phyloP scores from a whole-genome alignment of 2,329 filamentous ascomycete genomes.

The Exophiala oligosperma region DNA sequence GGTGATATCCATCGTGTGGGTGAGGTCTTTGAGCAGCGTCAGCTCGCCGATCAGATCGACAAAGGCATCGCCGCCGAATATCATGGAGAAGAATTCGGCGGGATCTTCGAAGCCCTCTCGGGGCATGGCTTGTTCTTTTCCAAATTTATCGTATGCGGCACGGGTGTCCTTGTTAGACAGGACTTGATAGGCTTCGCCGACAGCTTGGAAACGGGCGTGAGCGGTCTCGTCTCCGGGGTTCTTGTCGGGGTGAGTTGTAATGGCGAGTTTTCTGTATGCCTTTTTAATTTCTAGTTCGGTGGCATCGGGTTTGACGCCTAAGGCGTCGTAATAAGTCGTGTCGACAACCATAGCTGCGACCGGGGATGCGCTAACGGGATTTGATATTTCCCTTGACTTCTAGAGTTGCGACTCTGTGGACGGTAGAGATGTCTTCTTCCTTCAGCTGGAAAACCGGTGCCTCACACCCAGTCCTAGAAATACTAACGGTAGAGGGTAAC shows the following conservation, averaged over 20 bases:
- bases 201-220: slow-evolving; percentile 88
- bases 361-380: no score
- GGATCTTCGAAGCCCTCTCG: slow-evolving; percentile 93
- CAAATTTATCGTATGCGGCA: slow-evolving; percentile 92
- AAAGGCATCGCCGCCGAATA: slow-evolving; percentile 96
- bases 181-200: slow-evolving; percentile 72
- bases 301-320: slow-evolving; percentile 81
- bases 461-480: no score
- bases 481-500: no score
- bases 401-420: no score
- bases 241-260: slow-evolving; percentile 72
- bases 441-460: no score
- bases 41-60: slow-evolving; percentile 97
- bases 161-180: slow-evolving; percentile 84
- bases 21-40: slow-evolving; percentile 96
- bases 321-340: slow-evolving; percentile 82
- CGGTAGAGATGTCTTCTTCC: no score
- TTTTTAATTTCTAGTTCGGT: slow-evolving; percentile 95
- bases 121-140: slow-evolving; percentile 91
- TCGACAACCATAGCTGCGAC: slow-evolving; percentile 73
- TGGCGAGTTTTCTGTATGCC: slow-evolving; percentile 91
- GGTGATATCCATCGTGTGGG: slow-evolving; percentile 96
- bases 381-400: no score
- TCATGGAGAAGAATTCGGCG: slow-evolving; percentile 96
- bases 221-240: slow-evolving; percentile 95